Percentiles rank a stretch among this genome's conserved stretches.
Evolutionary conservation across 1,284 basidiomycete species (phyloP).

Genomic region (Veloboletus limbatus): DNA sequence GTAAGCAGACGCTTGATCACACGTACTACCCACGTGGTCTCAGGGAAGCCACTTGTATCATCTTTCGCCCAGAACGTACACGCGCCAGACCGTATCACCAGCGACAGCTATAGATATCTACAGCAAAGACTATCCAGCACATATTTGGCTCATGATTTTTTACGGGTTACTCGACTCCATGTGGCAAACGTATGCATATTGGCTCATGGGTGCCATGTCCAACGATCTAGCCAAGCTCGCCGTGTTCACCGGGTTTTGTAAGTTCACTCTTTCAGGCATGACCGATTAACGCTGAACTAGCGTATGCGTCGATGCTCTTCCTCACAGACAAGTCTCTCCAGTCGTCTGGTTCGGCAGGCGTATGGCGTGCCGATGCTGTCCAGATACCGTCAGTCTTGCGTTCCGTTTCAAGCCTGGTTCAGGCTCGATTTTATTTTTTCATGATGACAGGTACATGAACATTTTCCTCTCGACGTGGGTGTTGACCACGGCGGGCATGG

Average conservation of each 20-base stretch:
- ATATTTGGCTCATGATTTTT: slow-evolving; percentile 41
- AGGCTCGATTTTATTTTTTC: too few relatives aligned
- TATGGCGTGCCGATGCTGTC: slow-evolving; percentile 38
- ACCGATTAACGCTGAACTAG: too few relatives aligned
- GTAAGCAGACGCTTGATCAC: slow-evolving; percentile 31
- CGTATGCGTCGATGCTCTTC: too few relatives aligned
- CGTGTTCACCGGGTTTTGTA: slow-evolving; percentile 43
- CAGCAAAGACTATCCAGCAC: slow-evolving; percentile 32
- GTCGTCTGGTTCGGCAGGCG: slow-evolving; percentile 36
- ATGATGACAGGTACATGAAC: slow-evolving; percentile 34
- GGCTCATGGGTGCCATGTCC: slow-evolving; percentile 43
- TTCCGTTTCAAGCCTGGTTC: background rate
- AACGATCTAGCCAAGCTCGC: slow-evolving; percentile 42
- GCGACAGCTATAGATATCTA: slow-evolving; percentile 27
- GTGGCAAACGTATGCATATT: slow-evolving; percentile 45
- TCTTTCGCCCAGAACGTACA: slow-evolving; percentile 27
- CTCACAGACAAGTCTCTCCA: slow-evolving; percentile 39
- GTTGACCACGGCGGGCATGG: slow-evolving; percentile 31
- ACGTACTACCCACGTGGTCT: too few relatives aligned
- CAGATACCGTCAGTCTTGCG: slow-evolving; percentile 22
- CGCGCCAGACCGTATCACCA: slow-evolving; percentile 11
- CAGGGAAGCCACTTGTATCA: too few relatives aligned
- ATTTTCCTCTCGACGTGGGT: slow-evolving; percentile 38
- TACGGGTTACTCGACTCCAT: slow-evolving; percentile 42
- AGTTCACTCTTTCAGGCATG: slow-evolving; percentile 16